phyloP scores from a whole-genome alignment of 352 stramenopile species.

The Pythium periplocum region DNA sequence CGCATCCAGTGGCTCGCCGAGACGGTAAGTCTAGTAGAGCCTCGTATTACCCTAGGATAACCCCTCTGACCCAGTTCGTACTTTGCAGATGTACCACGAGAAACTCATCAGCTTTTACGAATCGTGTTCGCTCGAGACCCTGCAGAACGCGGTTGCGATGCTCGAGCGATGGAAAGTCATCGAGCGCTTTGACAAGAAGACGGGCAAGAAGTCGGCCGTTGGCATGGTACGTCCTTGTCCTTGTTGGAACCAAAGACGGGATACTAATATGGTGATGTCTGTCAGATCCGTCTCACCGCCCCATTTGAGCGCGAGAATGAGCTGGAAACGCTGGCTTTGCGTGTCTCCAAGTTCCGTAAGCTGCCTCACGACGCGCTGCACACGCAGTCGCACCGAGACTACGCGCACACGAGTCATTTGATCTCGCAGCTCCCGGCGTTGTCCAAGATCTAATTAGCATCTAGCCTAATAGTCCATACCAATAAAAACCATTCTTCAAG shows the following conservation, averaged over 20 bases:
- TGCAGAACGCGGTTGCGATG: constrained; percentile 70
- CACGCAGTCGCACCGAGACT: background rate
- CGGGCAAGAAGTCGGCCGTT: background rate
- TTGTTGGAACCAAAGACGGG: background rate
- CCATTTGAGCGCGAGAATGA: constrained; percentile 47
- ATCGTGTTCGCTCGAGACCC: constrained; percentile 77
- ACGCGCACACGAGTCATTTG: constrained; percentile 45
- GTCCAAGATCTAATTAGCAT: constrained; percentile 51
- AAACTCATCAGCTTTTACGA: constrained; percentile 84
- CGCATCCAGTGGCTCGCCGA: constrained; percentile 81
- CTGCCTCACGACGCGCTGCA: constrained; percentile 27
- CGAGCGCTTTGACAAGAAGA: constrained; percentile 23
- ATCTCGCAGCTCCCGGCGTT: constrained; percentile 60
- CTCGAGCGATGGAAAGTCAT: constrained; percentile 68
- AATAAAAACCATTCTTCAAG: constrained; percentile 1
- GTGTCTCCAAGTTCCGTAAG: constrained; percentile 73
- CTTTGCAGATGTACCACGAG: constrained; percentile 76
- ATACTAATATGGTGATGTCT: background rate
- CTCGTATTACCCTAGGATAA: background rate
- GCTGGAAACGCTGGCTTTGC: constrained; percentile 53
- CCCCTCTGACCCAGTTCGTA: background rate
- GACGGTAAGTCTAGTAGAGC: constrained; percentile 23
- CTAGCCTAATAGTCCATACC: constrained; percentile 3
- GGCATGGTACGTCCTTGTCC: constrained; percentile 2
- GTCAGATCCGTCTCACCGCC: constrained; percentile 29